A percentile compares a stretch with the other conserved stretches of the same genome.
Conservation (phyloP, 805 yeast genomes). For the Saccharomycopsis malanga region DNA sequence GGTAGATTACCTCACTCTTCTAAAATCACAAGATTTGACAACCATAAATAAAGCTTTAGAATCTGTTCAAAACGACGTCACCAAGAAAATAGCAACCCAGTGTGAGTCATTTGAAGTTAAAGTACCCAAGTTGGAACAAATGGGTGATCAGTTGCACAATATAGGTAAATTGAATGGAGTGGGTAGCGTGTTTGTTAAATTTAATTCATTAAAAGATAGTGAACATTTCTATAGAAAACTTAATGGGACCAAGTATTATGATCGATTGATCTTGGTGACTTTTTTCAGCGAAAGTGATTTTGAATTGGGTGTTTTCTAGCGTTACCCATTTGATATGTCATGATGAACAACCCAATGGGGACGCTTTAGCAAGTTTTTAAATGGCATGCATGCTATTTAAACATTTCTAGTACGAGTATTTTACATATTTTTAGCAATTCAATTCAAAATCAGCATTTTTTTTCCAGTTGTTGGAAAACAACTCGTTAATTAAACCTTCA, state of each 20-base stretch:
- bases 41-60: slow-evolving; percentile 24
- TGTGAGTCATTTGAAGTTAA: slow-evolving; percentile 49
- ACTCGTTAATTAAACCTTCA: too few species aligned
- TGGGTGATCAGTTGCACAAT: slow-evolving; percentile 29
- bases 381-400: too few species aligned
- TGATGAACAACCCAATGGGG: too few species aligned
- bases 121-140: slow-evolving; percentile 49
- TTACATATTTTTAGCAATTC: too few species aligned
- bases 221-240: slow-evolving; percentile 46
- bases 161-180: slow-evolving; percentile 39
- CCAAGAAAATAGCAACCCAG: slow-evolving; percentile 30
- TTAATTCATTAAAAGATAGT: slow-evolving; percentile 45
- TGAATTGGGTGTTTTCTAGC: slow-evolving; percentile 31
- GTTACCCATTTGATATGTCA: too few species aligned
- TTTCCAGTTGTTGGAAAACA: too few species aligned
- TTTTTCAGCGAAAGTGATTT: slow-evolving; percentile 57
- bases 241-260: slow-evolving; percentile 62
- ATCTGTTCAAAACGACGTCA: slow-evolving; percentile 47
- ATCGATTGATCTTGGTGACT: slow-evolving; percentile 59
- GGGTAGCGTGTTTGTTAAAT: slow-evolving; percentile 69
- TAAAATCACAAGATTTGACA: slow-evolving; percentile 37
- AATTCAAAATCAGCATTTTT: too few species aligned
- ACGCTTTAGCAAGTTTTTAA: too few species aligned
- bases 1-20: slow-evolving; percentile 56
- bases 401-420: too few species aligned